Base-by-base conservation (phyloP, 768 basidiomycete species). In the Amanita exitialis region DNA sequence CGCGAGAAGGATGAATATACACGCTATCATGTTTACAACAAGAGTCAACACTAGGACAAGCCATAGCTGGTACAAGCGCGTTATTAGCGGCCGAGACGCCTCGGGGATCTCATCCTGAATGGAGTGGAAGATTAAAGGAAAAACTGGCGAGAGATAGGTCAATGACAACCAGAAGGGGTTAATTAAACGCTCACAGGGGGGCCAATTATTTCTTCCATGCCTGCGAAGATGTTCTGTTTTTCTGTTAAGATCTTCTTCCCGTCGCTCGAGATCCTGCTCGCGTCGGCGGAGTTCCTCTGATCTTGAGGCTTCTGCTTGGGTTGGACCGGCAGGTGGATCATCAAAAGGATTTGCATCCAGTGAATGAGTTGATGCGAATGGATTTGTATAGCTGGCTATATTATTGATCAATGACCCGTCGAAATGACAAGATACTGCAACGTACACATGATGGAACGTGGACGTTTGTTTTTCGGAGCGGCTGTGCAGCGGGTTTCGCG, bases 121-220 rank as follows among this genome's bases (percentile, higher is more conserved):
- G 52, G 90, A 86, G 68, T 99, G 96, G 72, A 82, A 96, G 63
- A 99, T 84, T 59, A 99, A 71, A 44, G 95, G 95, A 63, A 82
- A 93, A 73, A 92, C 92, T 95, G 66, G 55, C 36, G 56, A 51
- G 49, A 47, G 56, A 55, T 56, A 50, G 54, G 54, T 49, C 53
- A 51, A 36, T 44, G 38, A 43, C 27, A 34, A 56, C 58, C 53
- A 56, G 52, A 52, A 59, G 47, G 56, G 57, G 44, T 39, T 45
- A 50, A 44, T 42, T 43, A 46, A 9, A 51, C 52, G 72, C 87
- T 62, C 58, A 87, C 92, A 94, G 12, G 81, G 81, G 30, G 95
- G 95, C 83, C 89, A 99, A 68, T 99, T 99, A 64, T 89, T 94
- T 57, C 82, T 79, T 34, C 90, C 91, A 61, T 87, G 81, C 45